Percentiles rank a stretch among this genome's conserved stretches.
Evolutionary conservation across 2,329 filamentous ascomycete species (phyloP).

Genomic region (Emergomyces africanus): DNA sequence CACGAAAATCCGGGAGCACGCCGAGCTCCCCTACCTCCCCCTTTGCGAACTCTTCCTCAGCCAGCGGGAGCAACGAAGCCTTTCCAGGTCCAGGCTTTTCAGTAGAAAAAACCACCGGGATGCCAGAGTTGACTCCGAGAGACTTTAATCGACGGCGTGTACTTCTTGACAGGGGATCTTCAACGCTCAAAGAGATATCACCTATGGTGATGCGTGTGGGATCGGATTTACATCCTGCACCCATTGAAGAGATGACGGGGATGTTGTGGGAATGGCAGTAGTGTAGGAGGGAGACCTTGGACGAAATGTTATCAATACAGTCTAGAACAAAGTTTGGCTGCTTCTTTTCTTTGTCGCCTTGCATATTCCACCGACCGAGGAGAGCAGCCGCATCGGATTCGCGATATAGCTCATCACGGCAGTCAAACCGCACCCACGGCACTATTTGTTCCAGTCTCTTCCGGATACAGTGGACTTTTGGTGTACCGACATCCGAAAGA

Average conservation of each 20-base stretch:
- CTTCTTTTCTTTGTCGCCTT: conserved; percentile 31
- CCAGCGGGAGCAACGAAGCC: conserved; percentile 72
- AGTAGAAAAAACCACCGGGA: conserved; percentile 84
- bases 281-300: conserved; percentile 79
- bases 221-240: conserved; percentile 84
- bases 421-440: conserved; percentile 85
- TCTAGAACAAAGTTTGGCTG: conserved; percentile 84
- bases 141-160: conserved; percentile 68
- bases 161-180: conserved; percentile 76
- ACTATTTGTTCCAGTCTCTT: conserved; percentile 71
- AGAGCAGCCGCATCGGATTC: conserved; percentile 52
- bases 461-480: conserved; percentile 78
- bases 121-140: conserved; percentile 67
- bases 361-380: conserved; percentile 50
- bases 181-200: conserved; percentile 76
- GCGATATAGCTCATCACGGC: conserved; percentile 72
- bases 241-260: conserved; percentile 88
- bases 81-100: conserved; percentile 86
- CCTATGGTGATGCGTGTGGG: conserved; percentile 76
- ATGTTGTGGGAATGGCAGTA: conserved; percentile 71
- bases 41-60: conserved; percentile 78
- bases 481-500: conserved; percentile 79
- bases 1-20: conserved; percentile 81
- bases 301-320: conserved; percentile 97
- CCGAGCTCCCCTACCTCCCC: conserved; percentile 77